Evolutionary conservation across 441 rosid genomes (phyloP).

Genomic region (Corymbia citriodora): DNA sequence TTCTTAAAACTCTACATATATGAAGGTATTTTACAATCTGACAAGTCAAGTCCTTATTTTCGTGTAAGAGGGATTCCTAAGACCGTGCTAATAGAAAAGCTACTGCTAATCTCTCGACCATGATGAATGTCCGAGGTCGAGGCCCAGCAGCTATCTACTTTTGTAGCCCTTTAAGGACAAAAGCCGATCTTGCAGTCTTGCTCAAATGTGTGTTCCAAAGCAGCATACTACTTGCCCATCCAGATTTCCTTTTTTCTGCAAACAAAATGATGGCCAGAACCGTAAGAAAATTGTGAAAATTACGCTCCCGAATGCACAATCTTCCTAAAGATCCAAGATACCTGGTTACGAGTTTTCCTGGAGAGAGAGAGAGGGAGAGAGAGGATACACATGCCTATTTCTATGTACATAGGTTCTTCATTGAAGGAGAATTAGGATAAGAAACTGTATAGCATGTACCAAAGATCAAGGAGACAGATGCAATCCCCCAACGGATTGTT

Average conservation of each 20-base stretch:
- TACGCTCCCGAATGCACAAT: not conserved
- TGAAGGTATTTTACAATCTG: not conserved
- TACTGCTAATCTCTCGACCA: not conserved
- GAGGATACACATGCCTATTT: not conserved
- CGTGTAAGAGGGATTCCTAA: not conserved
- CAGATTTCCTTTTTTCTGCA: not conserved
- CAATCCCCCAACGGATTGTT: not conserved
- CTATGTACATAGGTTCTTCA: not conserved
- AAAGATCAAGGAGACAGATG: not conserved
- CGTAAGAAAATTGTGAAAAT: not conserved
- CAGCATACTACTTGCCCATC: not conserved
- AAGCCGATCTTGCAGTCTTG: not conserved
- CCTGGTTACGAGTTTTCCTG: not conserved
- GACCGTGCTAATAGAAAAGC: not conserved
- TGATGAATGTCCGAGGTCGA: not conserved
- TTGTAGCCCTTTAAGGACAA: not conserved
- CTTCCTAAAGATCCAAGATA: not conserved
- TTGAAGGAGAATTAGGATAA: not conserved
- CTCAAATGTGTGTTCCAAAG: not conserved
- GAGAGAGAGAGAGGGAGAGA: not conserved
- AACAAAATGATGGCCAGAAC: not conserved
- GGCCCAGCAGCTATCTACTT: not conserved
- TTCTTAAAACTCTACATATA: not conserved
- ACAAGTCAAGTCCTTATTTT: not conserved
- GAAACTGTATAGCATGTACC: not conserved